phyloP scores from a whole-genome alignment of 331 rosid genomes.

The Quercus tomentella region DNA sequence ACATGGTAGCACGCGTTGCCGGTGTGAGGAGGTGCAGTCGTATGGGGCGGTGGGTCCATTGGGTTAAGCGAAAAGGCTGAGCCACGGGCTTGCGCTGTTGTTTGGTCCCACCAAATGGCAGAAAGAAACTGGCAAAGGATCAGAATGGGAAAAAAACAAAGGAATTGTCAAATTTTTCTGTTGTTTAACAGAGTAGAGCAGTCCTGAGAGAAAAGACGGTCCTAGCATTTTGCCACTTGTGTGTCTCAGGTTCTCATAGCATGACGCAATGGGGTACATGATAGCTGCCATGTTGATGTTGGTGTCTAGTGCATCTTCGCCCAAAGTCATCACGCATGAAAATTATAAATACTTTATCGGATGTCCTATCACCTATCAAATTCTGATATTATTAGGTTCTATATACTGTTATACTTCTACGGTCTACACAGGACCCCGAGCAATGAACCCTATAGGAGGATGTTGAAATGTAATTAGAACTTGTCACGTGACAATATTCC shows the following conservation, averaged over 20 bases:
- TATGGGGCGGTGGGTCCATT: slow-evolving; percentile 76
- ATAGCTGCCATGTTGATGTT: slow-evolving; percentile 12
- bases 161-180: not conserved
- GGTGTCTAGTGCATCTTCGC: not conserved
- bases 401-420: too few species aligned
- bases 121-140: not conserved
- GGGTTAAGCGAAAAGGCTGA: slow-evolving; percentile 50
- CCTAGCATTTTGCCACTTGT: too few species aligned
- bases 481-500: too few species aligned
- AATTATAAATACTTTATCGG: not conserved
- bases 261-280: slow-evolving; percentile 11
- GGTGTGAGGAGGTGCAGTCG: slow-evolving; percentile 59
- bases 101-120: slow-evolving; percentile 34
- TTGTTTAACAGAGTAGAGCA: not conserved
- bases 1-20: slow-evolving; percentile 87
- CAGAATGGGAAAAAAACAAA: not conserved
- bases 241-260: slow-evolving; percentile 20
- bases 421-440: too few species aligned
- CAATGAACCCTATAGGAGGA: too few species aligned
- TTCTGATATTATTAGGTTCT: not conserved
- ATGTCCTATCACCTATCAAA: not conserved
- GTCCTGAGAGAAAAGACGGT: not conserved
- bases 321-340: not conserved
- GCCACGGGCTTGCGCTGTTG: slow-evolving; percentile 30
- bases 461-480: too few species aligned